Evolutionary conservation across 2,329 filamentous ascomycete species (phyloP).

Genomic region (Didymella lethalis): DNA sequence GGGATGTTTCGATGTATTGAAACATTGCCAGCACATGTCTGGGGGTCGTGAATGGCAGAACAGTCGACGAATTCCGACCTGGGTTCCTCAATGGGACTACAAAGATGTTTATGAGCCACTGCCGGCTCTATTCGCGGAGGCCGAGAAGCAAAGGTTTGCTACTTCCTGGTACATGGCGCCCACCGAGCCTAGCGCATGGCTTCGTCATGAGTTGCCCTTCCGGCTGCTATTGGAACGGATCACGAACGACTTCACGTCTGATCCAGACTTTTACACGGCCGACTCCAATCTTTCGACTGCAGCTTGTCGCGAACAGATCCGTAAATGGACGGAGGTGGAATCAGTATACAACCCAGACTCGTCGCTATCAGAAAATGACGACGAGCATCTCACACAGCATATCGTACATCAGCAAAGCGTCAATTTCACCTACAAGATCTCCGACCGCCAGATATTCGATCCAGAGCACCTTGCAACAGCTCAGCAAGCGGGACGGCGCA

Average conservation of each 20-base stretch:
- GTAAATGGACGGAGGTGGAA: not conserved
- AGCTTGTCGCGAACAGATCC: not conserved
- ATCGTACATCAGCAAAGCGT: not conserved
- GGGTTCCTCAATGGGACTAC: conserved; percentile 2
- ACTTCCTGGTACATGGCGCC: not conserved
- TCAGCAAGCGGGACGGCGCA: too few relatives aligned
- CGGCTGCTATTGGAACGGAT: not conserved
- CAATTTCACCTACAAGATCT: not conserved
- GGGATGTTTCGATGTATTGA: conserved; percentile 1
- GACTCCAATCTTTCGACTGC: not conserved
- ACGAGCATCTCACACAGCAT: not conserved
- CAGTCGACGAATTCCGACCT: not conserved
- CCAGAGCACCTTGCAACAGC: not conserved
- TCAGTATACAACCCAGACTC: not conserved
- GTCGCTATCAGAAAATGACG: not conserved
- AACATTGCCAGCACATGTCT: not conserved
- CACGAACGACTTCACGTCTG: not conserved
- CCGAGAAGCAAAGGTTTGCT: not conserved
- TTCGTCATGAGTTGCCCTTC: not conserved
- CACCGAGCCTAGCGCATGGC: not conserved
- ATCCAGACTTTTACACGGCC: not conserved
- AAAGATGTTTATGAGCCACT: not conserved
- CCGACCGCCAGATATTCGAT: not conserved
- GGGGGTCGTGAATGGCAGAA: not conserved
- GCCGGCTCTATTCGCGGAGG: not conserved